phyloP scores from a whole-genome alignment of 768 basidiomycete genomes.

The Strobilomyces dryophilus region DNA sequence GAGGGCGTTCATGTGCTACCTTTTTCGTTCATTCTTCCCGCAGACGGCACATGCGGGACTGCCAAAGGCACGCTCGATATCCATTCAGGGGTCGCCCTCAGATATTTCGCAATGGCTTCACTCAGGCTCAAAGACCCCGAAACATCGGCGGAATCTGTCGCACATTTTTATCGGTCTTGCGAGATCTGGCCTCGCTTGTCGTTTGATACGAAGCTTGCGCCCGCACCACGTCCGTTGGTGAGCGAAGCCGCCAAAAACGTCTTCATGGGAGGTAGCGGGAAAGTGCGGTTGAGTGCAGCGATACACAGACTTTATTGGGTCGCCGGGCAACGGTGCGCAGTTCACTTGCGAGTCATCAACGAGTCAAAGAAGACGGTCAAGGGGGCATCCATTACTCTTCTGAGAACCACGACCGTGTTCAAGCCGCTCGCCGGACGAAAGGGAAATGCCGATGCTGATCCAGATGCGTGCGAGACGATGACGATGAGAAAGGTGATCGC shows the following conservation, averaged over 20 bases:
- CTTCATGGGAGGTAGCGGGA: slow-evolving; percentile 60
- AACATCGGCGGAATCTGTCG: slow-evolving; percentile 62
- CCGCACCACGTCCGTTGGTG: slow-evolving; percentile 55
- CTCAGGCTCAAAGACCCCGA: slow-evolving; percentile 68
- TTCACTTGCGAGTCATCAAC: slow-evolving; percentile 63
- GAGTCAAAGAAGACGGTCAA: slow-evolving; percentile 66
- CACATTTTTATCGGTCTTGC: slow-evolving; percentile 86
- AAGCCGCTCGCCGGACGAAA: slow-evolving; percentile 38
- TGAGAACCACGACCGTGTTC: slow-evolving; percentile 66
- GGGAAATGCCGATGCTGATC: slow-evolving; percentile 36
- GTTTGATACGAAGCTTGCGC: slow-evolving; percentile 54
- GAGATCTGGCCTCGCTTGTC: slow-evolving; percentile 76
- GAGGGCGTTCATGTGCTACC: slow-evolving; percentile 70
- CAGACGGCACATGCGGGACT: slow-evolving; percentile 45
- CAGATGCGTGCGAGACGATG: slow-evolving; percentile 59
- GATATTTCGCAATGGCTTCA: slow-evolving; percentile 79
- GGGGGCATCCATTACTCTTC: slow-evolving; percentile 54
- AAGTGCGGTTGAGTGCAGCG: slow-evolving; percentile 60
- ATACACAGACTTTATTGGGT: slow-evolving; percentile 76
- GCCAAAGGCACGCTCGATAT: slow-evolving; percentile 56
- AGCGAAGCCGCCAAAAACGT: slow-evolving; percentile 51
- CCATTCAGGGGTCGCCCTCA: slow-evolving; percentile 58
- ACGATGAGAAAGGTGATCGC: slow-evolving; percentile 62
- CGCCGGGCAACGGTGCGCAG: slow-evolving; percentile 73
- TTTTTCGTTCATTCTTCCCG: slow-evolving; percentile 66